Evolutionary conservation across 2,329 filamentous ascomycete genomes (phyloP), one percentile per base, ranked within the genome.

Genomic region (Raffaelea deltoideospora): DNA sequence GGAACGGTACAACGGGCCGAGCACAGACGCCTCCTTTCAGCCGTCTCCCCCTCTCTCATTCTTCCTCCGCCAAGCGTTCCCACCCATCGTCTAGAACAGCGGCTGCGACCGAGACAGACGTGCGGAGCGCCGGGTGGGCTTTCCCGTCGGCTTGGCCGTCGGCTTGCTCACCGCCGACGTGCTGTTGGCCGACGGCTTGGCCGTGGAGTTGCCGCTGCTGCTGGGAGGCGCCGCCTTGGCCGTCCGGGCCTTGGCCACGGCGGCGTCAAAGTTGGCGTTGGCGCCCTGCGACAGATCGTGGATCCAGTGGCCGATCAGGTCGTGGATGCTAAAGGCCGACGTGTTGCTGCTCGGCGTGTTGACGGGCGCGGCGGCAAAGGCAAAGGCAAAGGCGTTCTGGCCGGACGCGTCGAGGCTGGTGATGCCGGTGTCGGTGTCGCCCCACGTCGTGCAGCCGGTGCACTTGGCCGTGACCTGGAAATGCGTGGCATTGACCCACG

Each of bases 371-470:
- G 46, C 43, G 2, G 57, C 58, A 43, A 50, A 59, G 13, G 60
- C 60, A 38, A 54, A 64, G 9, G 59, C 62, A 22, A 64, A 49
- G 38, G 53, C 52, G 39, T 52, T 55, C 34, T 61, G 52, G 13
- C 49, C 48, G 3, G 45, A 48, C 4, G 58, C 54, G 41, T 63
- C 56, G 23, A 65, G 48, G 11, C 51, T 50, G 29, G 47, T 55
- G 40, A 51, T 45, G 37, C 57, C 57, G 20, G 53, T 53, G 37
- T 56, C 54, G n/a, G 56, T 54, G 38, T 63, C 59, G 4, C 53
- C 50, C 59, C 61, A 64, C 40, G 48, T 48, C 15, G 58, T 55
- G 50, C 61, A 64, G 23, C 61, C 62, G 21, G 48, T 50, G 48
- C 58, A 61, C 42, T 51, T 53, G 39, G 53, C 53, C 18, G 57